Evolutionary conservation across 805 yeast genomes (phyloP).

Genomic region (Candida sonorensis): DNA sequence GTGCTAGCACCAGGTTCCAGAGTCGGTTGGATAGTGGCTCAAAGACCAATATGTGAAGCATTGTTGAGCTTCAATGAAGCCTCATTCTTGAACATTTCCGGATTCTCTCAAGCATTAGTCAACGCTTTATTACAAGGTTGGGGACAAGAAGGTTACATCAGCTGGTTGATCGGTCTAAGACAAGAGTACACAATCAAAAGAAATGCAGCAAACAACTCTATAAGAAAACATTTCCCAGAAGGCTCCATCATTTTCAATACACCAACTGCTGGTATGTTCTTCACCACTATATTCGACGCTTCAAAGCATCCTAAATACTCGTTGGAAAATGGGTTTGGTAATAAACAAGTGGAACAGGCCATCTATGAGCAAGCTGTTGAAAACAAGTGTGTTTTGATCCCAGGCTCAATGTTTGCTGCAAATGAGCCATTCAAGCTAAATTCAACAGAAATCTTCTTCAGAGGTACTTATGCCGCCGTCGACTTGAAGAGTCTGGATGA

Average conservation of each 20-base stretch:
- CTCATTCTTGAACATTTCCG: constrained; percentile 72
- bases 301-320: constrained; percentile 71
- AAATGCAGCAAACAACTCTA: constrained; percentile 75
- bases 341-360: constrained; percentile 51
- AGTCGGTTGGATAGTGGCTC: constrained; percentile 85
- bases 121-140: constrained; percentile 71
- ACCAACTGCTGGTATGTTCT: constrained; percentile 86
- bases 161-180: constrained; percentile 82
- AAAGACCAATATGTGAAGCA: constrained; percentile 57
- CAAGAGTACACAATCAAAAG: constrained; percentile 81
- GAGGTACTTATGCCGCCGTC: constrained; percentile 88
- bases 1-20: constrained; percentile 89
- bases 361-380: constrained; percentile 54
- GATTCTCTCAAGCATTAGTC: constrained; percentile 67
- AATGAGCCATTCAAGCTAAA: constrained; percentile 25
- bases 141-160: constrained; percentile 87
- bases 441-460: constrained; percentile 54
- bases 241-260: constrained; percentile 37
- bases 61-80: constrained; percentile 72
- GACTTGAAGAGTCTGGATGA: constrained; percentile 52
- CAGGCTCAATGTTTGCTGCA: constrained; percentile 74
- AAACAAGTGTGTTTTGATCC: constrained; percentile 65
- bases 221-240: constrained; percentile 50
- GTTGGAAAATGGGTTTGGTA: constrained; percentile 43
- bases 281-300: constrained; percentile 68